Conservation (phyloP, 140 eudicot species). For the Ambrosia hybrid region DNA sequence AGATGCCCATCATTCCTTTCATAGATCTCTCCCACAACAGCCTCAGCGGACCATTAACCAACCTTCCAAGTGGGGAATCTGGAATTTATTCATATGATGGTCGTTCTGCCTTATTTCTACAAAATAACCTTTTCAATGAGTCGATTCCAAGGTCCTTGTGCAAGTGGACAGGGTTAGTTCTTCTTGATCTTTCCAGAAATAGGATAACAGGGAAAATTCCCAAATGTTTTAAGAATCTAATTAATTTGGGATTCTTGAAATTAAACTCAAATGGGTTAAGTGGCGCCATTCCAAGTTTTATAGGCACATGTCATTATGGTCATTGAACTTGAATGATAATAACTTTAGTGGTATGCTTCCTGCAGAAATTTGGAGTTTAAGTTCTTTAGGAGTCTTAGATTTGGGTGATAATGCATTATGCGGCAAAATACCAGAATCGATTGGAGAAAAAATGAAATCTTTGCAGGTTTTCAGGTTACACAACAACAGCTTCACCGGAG, state of each 20-base stretch:
- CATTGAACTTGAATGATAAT: no score
- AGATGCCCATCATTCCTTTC: neutral
- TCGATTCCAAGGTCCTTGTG: neutral
- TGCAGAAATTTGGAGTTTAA: no score
- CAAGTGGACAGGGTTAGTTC: neutral
- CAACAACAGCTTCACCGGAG: no score
- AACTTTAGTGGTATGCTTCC: neutral
- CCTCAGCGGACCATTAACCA: slow-evolving; percentile 10
- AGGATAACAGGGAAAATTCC: neutral
- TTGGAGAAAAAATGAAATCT: no score
- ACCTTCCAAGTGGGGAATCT: neutral
- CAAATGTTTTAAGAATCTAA: neutral
- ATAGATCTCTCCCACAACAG: slow-evolving; percentile 26
- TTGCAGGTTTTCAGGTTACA: no score
- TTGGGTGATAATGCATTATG: no score
- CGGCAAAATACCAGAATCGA: no score
- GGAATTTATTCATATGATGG: no score
- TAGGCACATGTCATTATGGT: neutral
- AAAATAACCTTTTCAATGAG: neutral
- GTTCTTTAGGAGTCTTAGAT: no score
- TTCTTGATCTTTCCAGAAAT: no score
- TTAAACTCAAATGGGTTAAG: neutral
- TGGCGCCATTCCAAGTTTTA: neutral
- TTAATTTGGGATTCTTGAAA: neutral
- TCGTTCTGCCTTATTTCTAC: neutral